Evolutionary conservation across 371 early-diverging fungal species (phyloP), one percentile per base, ranked within the genome.

Genomic region (Entomophthora muscae): DNA sequence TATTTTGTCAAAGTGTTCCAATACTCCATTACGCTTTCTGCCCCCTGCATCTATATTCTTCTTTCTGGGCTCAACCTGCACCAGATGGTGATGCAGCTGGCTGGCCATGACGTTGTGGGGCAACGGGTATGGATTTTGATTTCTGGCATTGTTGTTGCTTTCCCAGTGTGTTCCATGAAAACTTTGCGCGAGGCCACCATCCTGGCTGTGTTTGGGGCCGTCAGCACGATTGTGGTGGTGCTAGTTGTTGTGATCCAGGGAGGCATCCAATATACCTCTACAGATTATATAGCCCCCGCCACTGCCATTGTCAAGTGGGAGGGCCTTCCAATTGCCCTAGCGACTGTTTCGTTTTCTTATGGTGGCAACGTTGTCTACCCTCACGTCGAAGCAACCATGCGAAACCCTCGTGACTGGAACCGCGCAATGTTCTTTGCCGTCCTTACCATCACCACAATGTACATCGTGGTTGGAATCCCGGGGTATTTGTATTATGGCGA

Each of bases 401-500:
- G 79, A 67, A 69, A 80, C 26, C 91, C 89, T 63, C 73, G 75
- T 62, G 66, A 78, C 22, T 93, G 89, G 82, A 75, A 78, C 66
- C 78, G 72, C 69, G 84, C 88, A 5, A 73, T 87, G 51, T 68
- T 76, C 10, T 73, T 72, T 52, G 87, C 89, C 32, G 78, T 84
- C 56, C 67, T 73, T 51, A 81, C 88, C 13, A 84, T 89, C 65
- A 82, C 86, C 3, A 64, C 70, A 32, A 77, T 93, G 70, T 91
- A 93, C 69, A 64, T 88, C 55, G 54, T 83, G 57, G 82, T 86
- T 52, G 89, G 88, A 33, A 75, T 76, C 33, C 73, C 86, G 7
- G 91, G 89, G 28, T 93, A 93, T 63, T 78, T 80, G 32, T 78
- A 87, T 52, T 93, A 89, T 69, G 93, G 92, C 52, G 70, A 73